Percentiles rank a stretch among this genome's conserved stretches.
phyloP scores from a whole-genome alignment of 2,329 filamentous ascomycete genomes.

The Alternaria sp. region DNA sequence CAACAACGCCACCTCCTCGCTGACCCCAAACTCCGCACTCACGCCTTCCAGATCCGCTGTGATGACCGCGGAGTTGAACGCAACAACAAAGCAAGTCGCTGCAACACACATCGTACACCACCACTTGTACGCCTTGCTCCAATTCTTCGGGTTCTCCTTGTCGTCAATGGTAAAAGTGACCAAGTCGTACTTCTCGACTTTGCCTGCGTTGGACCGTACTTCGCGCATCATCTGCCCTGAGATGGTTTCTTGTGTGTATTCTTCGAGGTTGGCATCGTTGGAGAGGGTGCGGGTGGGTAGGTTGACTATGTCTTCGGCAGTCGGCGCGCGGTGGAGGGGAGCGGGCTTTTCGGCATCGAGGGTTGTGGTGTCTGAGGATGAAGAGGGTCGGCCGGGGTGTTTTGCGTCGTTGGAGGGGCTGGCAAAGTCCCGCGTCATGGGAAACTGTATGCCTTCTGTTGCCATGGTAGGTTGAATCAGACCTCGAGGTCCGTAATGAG shows the following conservation, averaged over 20 bases:
- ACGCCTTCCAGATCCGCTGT: conserved; percentile 76
- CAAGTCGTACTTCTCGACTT: conserved; percentile 62
- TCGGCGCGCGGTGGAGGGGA: conserved; percentile 27
- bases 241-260: conserved; percentile 69
- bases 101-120: conserved; percentile 82
- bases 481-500: neutral
- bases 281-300: conserved; percentile 71
- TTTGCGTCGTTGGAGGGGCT: neutral
- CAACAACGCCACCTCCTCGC: conserved; percentile 73
- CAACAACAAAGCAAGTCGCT: conserved; percentile 54
- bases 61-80: conserved; percentile 71
- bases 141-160: conserved; percentile 84
- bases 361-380: conserved; percentile 16
- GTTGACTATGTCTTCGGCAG: conserved; percentile 57
- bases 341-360: conserved; percentile 13
- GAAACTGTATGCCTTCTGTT: conserved; percentile 18
- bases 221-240: conserved; percentile 66
- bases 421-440: conserved; percentile 21
- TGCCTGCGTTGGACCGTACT: conserved; percentile 61
- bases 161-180: conserved; percentile 76
- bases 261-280: conserved; percentile 61
- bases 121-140: conserved; percentile 80
- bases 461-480: conserved; percentile 13
- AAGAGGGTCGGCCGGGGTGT: conserved; percentile 16
- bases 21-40: conserved; percentile 68